Evolutionary conservation across 257 asterid species (phyloP).

Genomic region (Vinca minor): DNA sequence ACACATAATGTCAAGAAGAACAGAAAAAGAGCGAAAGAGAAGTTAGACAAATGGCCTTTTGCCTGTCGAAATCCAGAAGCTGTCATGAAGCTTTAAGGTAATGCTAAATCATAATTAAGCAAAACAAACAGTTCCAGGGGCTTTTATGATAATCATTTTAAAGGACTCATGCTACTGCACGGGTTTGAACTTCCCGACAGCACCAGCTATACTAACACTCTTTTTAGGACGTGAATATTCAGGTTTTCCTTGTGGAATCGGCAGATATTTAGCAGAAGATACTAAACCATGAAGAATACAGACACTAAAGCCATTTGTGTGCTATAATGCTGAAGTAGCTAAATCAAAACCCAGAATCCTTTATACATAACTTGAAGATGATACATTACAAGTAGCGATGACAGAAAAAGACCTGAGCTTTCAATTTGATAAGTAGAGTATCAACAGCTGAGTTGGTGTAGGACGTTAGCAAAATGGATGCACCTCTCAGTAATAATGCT

Average conservation of each 20-base stretch:
- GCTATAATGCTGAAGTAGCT: not conserved
- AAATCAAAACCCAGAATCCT: constrained; percentile 13
- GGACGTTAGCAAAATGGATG: constrained; percentile 96
- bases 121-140: not conserved
- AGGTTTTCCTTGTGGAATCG: not conserved
- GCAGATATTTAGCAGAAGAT: not conserved
- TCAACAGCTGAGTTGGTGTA: constrained; percentile 97
- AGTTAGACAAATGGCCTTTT: not conserved
- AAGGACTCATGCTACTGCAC: not conserved
- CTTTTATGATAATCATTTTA: not conserved
- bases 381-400: constrained; percentile 11
- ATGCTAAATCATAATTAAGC: not conserved
- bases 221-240: not conserved
- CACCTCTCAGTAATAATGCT: constrained; percentile 89
- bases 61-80: not conserved
- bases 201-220: not conserved
- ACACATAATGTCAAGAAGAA: not conserved
- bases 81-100: not conserved
- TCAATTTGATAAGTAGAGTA: constrained; percentile 76
- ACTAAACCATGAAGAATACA: not conserved
- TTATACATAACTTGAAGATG: constrained; percentile 10
- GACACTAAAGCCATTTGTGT: not conserved
- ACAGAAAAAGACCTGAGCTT: constrained; percentile 66
- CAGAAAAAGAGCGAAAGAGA: not conserved
- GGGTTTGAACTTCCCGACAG: not conserved